A percentile compares a stretch with the other conserved stretches of the same genome.
These are phyloP conservation scores for Pleurostoma richardsiae DNA, from an alignment of 2,329 filamentous ascomycete species.

Conservation along the genomic window DNA sequence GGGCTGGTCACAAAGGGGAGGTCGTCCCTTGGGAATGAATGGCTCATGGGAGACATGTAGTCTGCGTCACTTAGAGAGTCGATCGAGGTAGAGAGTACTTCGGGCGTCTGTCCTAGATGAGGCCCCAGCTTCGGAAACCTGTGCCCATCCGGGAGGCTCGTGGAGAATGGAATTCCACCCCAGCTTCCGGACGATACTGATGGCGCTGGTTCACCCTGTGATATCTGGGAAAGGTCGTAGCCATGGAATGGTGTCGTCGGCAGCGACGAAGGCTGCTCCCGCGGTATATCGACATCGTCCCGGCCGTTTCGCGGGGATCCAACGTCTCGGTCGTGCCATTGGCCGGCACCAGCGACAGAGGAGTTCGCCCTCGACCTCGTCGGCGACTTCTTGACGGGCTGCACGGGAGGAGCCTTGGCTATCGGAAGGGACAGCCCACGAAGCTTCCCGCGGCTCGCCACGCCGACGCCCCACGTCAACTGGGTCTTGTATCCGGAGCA, in stretches of 20 bases:
- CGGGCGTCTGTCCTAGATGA: conserved; percentile 31
- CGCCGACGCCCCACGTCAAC: conserved; percentile 92
- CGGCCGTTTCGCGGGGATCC: conserved; percentile 23
- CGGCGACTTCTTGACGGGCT: conserved; percentile 41
- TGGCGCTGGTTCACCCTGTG: conserved; percentile 37
- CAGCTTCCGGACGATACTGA: conserved; percentile 33
- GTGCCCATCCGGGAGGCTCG: conserved; percentile 31
- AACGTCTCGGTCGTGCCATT: conserved; percentile 33
- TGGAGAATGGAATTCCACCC: conserved; percentile 42
- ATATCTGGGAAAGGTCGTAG: conserved; percentile 48
- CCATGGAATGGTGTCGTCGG: conserved; percentile 28
- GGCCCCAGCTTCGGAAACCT: conserved; percentile 38
- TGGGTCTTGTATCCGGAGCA: conserved; percentile 97
- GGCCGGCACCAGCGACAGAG: conserved; percentile 24
- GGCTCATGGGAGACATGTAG: conserved; percentile 53
- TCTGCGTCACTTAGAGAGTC: conserved; percentile 59
- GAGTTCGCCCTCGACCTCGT: conserved; percentile 41
- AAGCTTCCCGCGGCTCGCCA: conserved; percentile 92
- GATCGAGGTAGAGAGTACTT: conserved; percentile 48
- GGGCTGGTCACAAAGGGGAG: conserved; percentile 52
- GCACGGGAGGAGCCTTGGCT: conserved; percentile 53
- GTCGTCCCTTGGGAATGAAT: conserved; percentile 49
- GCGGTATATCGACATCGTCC: conserved; percentile 30
- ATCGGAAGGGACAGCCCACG: conserved; percentile 76
- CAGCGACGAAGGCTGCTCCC: conserved; percentile 34